Conservation (phyloP, 164 flowering plant species). For the Paratinospora sagittata region DNA sequence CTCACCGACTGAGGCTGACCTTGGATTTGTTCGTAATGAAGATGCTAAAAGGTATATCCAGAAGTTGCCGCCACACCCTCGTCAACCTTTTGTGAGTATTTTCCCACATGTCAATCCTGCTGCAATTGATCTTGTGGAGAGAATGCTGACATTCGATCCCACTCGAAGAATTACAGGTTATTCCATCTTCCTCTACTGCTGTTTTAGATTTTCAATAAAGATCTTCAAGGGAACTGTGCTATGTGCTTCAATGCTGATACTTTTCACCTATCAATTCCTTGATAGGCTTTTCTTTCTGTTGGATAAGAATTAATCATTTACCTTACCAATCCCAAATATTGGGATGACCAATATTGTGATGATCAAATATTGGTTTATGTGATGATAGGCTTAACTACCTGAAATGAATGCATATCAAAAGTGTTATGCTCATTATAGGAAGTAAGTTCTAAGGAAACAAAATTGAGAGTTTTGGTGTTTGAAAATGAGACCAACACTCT, state of each 20-base stretch:
- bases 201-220: background rate
- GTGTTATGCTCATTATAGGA: background rate
- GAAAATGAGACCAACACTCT: no score
- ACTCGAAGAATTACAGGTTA: conserved; percentile 78
- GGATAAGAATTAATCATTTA: no score
- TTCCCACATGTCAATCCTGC: conserved; percentile 78
- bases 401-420: background rate
- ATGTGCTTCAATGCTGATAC: background rate
- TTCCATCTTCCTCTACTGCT: background rate
- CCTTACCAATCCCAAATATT: no score
- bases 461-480: background rate
- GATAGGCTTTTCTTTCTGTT: background rate
- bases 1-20: conserved; percentile 80
- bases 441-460: background rate
- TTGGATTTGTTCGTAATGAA: conserved; percentile 66
- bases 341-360: background rate
- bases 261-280: background rate
- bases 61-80: conserved; percentile 61
- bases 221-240: background rate
- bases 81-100: conserved; percentile 41
- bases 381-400: background rate
- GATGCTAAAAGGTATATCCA: conserved; percentile 74
- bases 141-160: conserved; percentile 93
- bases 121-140: conserved; percentile 87
- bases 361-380: background rate